Evolutionary conservation across 1,284 basidiomycete genomes (phyloP).

Genomic region (Ustilago hordei): DNA sequence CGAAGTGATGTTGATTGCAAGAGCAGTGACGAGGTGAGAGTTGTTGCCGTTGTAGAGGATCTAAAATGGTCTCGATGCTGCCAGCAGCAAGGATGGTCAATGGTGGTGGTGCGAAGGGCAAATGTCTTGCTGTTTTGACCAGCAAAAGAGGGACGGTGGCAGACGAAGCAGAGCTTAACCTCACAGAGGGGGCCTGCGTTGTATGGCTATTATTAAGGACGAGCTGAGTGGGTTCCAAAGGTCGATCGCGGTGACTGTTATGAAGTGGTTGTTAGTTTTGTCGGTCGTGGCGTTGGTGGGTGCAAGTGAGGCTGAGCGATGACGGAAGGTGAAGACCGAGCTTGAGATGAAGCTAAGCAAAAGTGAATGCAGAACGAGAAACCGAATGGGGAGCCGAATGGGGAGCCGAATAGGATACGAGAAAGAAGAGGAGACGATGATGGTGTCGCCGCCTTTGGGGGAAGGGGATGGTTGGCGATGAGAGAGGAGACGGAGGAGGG

Average conservation of each 20-base stretch:
- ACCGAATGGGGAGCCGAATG: constrained; percentile 12
- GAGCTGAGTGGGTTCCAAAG: constrained; percentile 6
- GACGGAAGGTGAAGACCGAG: constrained; percentile 2
- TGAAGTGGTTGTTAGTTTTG: background rate
- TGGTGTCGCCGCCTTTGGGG: constrained; percentile 11
- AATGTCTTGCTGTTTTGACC: constrained; percentile 30
- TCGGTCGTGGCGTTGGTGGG: background rate
- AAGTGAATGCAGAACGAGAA: constrained; percentile 5
- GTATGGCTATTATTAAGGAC: background rate
- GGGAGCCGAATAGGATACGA: constrained; percentile 2
- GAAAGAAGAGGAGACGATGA: constrained; percentile 3
- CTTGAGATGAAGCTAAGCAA: background rate
- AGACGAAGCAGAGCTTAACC: constrained; percentile 4
- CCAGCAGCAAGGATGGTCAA: constrained; percentile 23
- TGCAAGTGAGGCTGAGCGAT: background rate
- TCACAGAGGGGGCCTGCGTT: constrained; percentile 30
- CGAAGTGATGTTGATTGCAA: background rate
- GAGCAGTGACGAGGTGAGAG: background rate
- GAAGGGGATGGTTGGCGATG: constrained; percentile 3
- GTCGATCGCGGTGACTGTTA: background rate
- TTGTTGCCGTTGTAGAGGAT: background rate
- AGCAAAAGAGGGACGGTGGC: constrained; percentile 18
- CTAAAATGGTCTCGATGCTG: constrained; percentile 13
- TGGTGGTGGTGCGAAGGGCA: background rate
- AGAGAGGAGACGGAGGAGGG: background rate